phyloP scores from a whole-genome alignment of 306 rosid genomes.

The Dalbergia cochinchinensis region DNA sequence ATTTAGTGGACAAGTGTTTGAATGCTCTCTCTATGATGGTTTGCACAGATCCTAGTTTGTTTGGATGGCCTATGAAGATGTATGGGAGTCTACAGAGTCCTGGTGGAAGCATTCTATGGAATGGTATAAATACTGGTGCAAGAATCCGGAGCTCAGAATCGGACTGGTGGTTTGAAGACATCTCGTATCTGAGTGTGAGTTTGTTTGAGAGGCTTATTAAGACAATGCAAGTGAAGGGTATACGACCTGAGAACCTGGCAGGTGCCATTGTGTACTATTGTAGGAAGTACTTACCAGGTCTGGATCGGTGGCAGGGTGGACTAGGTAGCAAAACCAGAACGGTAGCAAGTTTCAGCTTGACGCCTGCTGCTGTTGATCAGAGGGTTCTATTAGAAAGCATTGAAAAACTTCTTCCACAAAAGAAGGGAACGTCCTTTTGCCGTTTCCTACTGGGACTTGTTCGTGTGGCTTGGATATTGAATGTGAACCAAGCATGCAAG shows the following conservation, averaged over 20 bases:
- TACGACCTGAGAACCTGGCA: slow-evolving; percentile 78
- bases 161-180: slow-evolving; percentile 99
- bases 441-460: slow-evolving; percentile 91
- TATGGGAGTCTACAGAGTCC: slow-evolving; percentile 98
- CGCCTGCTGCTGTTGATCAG: slow-evolving; percentile 80
- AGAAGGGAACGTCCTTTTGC: slow-evolving; percentile 84
- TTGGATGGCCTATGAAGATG: slow-evolving; percentile 99
- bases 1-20: slow-evolving; percentile 73
- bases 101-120: slow-evolving; percentile 98
- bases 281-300: slow-evolving; percentile 90
- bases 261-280: slow-evolving; percentile 88
- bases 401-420: slow-evolving; percentile 85
- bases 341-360: slow-evolving; percentile 79
- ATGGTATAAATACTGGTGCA: slow-evolving; percentile 96
- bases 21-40: slow-evolving; percentile 87
- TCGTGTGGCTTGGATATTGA: slow-evolving; percentile 86
- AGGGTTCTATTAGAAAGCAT: slow-evolving; percentile 76
- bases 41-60: slow-evolving; percentile 94
- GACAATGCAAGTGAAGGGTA: slow-evolving; percentile 85
- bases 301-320: slow-evolving; percentile 88
- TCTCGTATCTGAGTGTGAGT: slow-evolving; percentile 79
- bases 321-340: slow-evolving; percentile 70
- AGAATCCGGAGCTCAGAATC: slow-evolving; percentile 85
- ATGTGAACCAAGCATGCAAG: slow-evolving; percentile 65
- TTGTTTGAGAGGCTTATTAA: slow-evolving; percentile 86